These are phyloP conservation scores for Brasilioporus rufonigricans DNA, from an alignment of 768 basidiomycete species.

Conservation along the genomic window DNA sequence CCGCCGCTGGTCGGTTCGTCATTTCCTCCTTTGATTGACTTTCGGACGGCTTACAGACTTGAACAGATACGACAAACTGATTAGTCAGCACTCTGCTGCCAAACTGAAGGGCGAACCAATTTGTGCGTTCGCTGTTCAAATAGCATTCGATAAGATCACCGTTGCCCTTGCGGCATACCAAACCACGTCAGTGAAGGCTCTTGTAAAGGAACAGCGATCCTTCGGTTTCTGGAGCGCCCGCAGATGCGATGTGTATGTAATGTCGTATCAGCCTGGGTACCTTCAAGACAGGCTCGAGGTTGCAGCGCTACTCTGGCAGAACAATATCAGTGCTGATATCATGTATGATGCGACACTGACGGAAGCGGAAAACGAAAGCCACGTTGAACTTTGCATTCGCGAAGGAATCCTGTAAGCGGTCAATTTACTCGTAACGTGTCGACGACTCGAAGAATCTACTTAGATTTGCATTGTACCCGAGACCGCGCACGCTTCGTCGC, in stretches of 20 bases:
- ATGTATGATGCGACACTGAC: slow-evolving; percentile 79
- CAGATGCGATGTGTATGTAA: slow-evolving; percentile 82
- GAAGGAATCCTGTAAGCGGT: slow-evolving; percentile 78
- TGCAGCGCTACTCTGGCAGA: slow-evolving; percentile 72
- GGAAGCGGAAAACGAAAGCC: slow-evolving; percentile 61
- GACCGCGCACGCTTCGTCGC: slow-evolving; percentile 52
- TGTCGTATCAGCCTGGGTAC: slow-evolving; percentile 73
- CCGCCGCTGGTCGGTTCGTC: slow-evolving; percentile 74
- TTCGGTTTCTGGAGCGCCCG: slow-evolving; percentile 91
- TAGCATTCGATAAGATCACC: slow-evolving; percentile 77
- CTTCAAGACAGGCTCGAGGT: slow-evolving; percentile 78
- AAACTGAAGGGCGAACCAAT: slow-evolving; percentile 52
- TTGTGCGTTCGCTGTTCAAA: slow-evolving; percentile 73
- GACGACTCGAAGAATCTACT: slow-evolving; percentile 41
- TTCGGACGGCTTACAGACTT: background rate
- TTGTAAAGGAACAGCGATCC: slow-evolving; percentile 76
- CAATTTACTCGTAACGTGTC: background rate
- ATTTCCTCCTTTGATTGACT: background rate
- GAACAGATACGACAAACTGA: slow-evolving; percentile 69
- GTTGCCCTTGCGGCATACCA: slow-evolving; percentile 68
- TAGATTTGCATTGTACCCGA: slow-evolving; percentile 52
- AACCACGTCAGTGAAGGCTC: slow-evolving; percentile 57
- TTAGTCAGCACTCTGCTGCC: slow-evolving; percentile 55
- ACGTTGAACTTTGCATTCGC: slow-evolving; percentile 65
- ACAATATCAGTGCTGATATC: slow-evolving; percentile 81